These are phyloP conservation scores for Posidonia australis DNA, from an alignment of 106 monocot genomes.

Conservation along the genomic window DNA sequence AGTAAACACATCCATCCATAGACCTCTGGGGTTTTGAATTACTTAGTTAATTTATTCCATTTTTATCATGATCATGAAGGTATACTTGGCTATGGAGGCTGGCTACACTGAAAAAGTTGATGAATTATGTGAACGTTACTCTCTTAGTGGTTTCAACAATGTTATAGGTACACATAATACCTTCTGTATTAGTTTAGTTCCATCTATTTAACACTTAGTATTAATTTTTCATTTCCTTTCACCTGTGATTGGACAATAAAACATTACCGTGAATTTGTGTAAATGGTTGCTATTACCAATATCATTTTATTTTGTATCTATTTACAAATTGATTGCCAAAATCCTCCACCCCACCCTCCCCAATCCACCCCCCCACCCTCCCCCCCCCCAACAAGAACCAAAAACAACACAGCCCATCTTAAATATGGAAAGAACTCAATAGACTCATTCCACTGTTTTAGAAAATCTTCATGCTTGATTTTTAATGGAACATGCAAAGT, in stretches of 20 bases:
- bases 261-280: not conserved
- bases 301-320: too few species aligned
- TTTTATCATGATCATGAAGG: conserved; percentile 31
- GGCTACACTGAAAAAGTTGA: conserved; percentile 89
- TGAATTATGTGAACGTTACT: conserved; percentile 75
- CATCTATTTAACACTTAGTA: not conserved
- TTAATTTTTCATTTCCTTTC: too few species aligned
- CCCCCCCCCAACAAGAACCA: too few species aligned
- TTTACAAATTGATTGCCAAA: too few species aligned
- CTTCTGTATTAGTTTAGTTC: not conserved
- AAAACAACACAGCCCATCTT: too few species aligned
- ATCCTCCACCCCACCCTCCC: too few species aligned
- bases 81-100: conserved; percentile 88
- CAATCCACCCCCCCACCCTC: too few species aligned
- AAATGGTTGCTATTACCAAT: not conserved
- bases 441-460: too few species aligned
- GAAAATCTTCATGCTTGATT: too few species aligned
- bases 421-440: too few species aligned
- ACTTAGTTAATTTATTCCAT: not conserved
- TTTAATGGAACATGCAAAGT: too few species aligned
- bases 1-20: not conserved
- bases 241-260: too few species aligned
- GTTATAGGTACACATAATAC: conserved; percentile 36
- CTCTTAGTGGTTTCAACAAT: conserved; percentile 70
- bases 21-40: not conserved